These are phyloP conservation scores for Magnolia changhungtana DNA, from an alignment of 164 flowering plant genomes.

Conservation along the genomic window DNA sequence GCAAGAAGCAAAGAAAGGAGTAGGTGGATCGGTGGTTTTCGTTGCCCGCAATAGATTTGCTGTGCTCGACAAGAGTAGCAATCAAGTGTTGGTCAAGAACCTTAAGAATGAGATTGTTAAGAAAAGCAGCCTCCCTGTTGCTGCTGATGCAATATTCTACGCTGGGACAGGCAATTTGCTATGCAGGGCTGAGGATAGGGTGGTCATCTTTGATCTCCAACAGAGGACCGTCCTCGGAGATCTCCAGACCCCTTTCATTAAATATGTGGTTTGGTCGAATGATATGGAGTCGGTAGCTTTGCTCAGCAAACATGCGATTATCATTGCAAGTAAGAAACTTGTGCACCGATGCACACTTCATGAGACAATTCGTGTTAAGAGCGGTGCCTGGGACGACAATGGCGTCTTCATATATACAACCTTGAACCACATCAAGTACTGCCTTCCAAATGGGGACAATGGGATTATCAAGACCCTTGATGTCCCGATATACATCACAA, in stretches of 20 bases:
- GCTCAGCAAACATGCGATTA: conserved; percentile 85
- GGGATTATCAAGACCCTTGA: conserved; percentile 80
- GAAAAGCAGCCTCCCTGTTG: conserved; percentile 61
- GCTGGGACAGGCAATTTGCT: conserved; percentile 88
- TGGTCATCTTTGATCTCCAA: conserved; percentile 80
- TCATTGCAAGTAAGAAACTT: conserved; percentile 78
- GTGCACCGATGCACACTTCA: conserved; percentile 89
- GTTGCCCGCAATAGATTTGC: conserved; percentile 89
- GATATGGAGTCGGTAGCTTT: conserved; percentile 92
- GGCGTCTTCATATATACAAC: conserved; percentile 91
- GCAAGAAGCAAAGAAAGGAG: conserved; percentile 80
- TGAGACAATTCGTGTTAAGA: conserved; percentile 90
- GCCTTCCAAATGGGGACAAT: conserved; percentile 83
- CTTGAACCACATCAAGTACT: conserved; percentile 78
- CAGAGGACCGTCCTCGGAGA: conserved; percentile 84
- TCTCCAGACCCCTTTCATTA: conserved; percentile 73
- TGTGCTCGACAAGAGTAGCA: conserved; percentile 75
- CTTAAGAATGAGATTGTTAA: conserved; percentile 79
- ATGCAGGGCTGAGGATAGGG: conserved; percentile 82
- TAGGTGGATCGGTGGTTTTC: conserved; percentile 77
- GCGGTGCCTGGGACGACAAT: conserved; percentile 91
- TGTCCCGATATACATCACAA: conserved; percentile 67
- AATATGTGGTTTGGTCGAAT: conserved; percentile 83
- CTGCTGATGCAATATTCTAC: conserved; percentile 78
- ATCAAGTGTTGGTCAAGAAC: conserved; percentile 75